Percentiles rank a stretch among this genome's conserved stretches.
These are phyloP conservation scores for Dothidotthia symphoricarpi DNA, from an alignment of 2,329 filamentous ascomycete genomes.

Conservation along the genomic window DNA sequence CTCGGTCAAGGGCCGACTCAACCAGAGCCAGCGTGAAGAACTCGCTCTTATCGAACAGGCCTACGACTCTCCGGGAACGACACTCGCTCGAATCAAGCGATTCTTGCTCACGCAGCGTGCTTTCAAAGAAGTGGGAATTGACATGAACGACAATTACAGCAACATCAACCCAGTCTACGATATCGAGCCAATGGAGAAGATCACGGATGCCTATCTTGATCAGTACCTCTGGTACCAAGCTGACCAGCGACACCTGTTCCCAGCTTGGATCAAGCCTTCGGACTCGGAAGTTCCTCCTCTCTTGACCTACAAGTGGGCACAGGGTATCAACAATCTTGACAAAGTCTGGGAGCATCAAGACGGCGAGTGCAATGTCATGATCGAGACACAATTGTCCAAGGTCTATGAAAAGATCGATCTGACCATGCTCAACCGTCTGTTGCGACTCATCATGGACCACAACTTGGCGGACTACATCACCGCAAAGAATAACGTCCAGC, in stretches of 20 bases:
- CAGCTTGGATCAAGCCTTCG: slow-evolving; percentile 98
- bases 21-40: slow-evolving; percentile 97
- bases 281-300: slow-evolving; percentile 96
- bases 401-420: slow-evolving; percentile 99
- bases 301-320: slow-evolving; percentile 97
- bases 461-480: slow-evolving; percentile 99
- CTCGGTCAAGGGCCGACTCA: slow-evolving; percentile 93
- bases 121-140: slow-evolving; percentile 98
- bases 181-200: slow-evolving; percentile 98
- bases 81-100: slow-evolving; percentile 91
- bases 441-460: slow-evolving; percentile 98
- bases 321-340: slow-evolving; percentile 96
- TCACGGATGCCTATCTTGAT: slow-evolving; percentile 96
- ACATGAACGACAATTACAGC: slow-evolving; percentile 99
- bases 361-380: slow-evolving; percentile 97
- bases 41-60: slow-evolving; percentile 95
- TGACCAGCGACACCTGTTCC: slow-evolving; percentile 94
- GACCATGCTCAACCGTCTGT: slow-evolving; percentile 86
- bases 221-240: slow-evolving; percentile 99
- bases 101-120: slow-evolving; percentile 95
- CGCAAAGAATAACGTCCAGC: slow-evolving; percentile 97
- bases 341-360: slow-evolving; percentile 93
- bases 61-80: slow-evolving; percentile 96
- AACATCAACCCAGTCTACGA: slow-evolving; percentile 99
- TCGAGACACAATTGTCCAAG: slow-evolving; percentile 97